Percentiles rank a stretch among this genome's conserved stretches.
Evolutionary conservation across 1,284 basidiomycete genomes (phyloP).

Genomic region (Pseudozyma pruni): DNA sequence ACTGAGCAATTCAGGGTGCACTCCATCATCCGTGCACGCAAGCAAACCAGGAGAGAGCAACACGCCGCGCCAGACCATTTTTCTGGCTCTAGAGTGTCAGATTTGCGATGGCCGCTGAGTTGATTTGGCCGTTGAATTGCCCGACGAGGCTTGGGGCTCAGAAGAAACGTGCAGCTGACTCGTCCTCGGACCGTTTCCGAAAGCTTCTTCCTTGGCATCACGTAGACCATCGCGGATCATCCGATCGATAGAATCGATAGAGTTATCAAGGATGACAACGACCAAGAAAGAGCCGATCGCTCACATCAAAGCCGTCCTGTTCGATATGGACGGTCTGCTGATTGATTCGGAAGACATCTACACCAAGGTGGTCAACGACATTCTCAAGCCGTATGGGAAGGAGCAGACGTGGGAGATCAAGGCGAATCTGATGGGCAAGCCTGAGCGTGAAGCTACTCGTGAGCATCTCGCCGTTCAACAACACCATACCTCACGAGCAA

Average conservation of each 20-base stretch:
- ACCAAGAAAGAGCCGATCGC: slow-evolving; percentile 31
- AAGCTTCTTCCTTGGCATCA: background rate
- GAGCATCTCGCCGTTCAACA: slow-evolving; percentile 17
- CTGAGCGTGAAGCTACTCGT: slow-evolving; percentile 64
- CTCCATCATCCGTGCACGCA: slow-evolving; percentile 5
- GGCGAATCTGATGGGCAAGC: slow-evolving; percentile 66
- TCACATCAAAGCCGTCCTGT: slow-evolving; percentile 54
- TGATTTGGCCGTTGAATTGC: slow-evolving; percentile 13
- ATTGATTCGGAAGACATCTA: slow-evolving; percentile 67
- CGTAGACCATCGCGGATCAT: slow-evolving; percentile 3
- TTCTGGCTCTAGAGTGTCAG: background rate
- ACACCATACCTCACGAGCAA: no score
- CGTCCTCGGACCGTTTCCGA: slow-evolving; percentile 9
- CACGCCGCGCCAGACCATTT: background rate
- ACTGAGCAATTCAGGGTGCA: slow-evolving; percentile 12
- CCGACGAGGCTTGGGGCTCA: background rate
- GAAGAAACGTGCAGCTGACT: slow-evolving; percentile 13
- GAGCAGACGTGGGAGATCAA: slow-evolving; percentile 68
- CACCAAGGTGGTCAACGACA: slow-evolving; percentile 66
- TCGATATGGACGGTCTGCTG: slow-evolving; percentile 67
- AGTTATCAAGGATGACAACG: slow-evolving; percentile 4
- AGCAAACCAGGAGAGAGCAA: background rate
- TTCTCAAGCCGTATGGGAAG: slow-evolving; percentile 65
- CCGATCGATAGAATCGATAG: slow-evolving; percentile 1
- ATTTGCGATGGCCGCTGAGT: background rate